Conservation (phyloP, 225 moss, liverwort and hornwort species). For the Neckera pumila region DNA sequence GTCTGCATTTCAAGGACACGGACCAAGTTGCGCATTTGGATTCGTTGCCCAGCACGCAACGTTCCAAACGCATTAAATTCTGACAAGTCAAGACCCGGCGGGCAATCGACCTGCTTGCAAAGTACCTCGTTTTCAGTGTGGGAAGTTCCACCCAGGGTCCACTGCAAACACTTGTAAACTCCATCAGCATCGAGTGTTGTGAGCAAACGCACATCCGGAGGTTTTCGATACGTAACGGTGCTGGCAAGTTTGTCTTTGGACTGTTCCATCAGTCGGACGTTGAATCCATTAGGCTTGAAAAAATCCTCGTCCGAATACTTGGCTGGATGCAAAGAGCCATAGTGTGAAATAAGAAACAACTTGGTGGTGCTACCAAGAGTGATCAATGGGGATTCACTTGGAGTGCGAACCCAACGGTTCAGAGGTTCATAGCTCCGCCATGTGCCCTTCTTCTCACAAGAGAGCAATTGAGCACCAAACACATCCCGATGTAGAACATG, state of each 20-base stretch:
- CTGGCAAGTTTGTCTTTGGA: neutral
- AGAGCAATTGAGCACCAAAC: neutral
- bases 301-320: neutral
- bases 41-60: conserved; percentile 1
- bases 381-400: neutral
- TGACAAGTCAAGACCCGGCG: neutral
- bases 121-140: conserved; percentile 20
- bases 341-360: neutral
- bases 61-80: conserved; percentile 16
- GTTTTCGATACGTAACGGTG: neutral
- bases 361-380: neutral
- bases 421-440: neutral
- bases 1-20: conserved; percentile 18
- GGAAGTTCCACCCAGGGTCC: conserved; percentile 3
- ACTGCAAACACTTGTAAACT: conserved; percentile 1
- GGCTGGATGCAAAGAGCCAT: neutral
- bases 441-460: neutral
- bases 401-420: neutral
- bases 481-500: neutral
- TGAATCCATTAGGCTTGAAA: conserved; percentile 8
- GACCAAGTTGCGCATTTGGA: conserved; percentile 12
- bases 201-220: neutral
- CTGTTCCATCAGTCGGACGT: neutral
- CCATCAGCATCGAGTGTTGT: neutral
- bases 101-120: conserved; percentile 2